Base-by-base conservation (phyloP, 108 stramenopile genomes). In the Cyclotella kingstonii region DNA sequence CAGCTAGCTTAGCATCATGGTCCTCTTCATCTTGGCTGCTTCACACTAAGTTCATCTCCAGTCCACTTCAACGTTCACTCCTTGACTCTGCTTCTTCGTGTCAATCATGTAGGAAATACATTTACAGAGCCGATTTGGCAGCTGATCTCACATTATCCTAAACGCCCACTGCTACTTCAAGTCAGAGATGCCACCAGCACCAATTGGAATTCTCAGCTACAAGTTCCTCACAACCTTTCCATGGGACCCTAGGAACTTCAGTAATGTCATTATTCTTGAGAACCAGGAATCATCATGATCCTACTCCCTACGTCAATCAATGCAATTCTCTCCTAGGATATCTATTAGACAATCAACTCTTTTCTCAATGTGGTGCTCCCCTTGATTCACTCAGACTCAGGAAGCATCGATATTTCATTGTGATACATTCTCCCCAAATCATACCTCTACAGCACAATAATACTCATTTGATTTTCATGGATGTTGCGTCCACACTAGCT, bases 291-390 rank as follows among this genome's bases (percentile, higher is more conserved):
- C 5, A 17, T 10, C n/a, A 41, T 12, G 31, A 25, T n/a, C 18
- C 23, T 1, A 21, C 0, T 34, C 1, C 42, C 1, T 18, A 40
- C 14, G 11, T 42, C 28, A 21, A 23, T 34, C 50, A 54, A 42
- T 66, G 66, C 38, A 52, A 63, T 44, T 65, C 64, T 28, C 55
- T 74, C 1, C 64, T 74, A 4, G 50, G 73, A 41, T 60, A 74
- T 54, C 41, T 74, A 22, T 31, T 66, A 11, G 64, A 74, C 50
- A 65, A 46, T 15, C 54, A 58, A 19, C 58, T 74, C 35, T 66
- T 74, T 19, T 64, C 73, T 7, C 51, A 63, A 14, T 74, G 73
- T 46, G 73, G 73, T 6, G 73, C 58, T n/a, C 73, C 73, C 22
- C 48, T 74, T 30, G 73, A 74, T 60, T 74, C 73, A 23, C 10